Evolutionary conservation across 2,329 filamentous ascomycete genomes (phyloP).

Genomic region (Diplocarpon rosae): DNA sequence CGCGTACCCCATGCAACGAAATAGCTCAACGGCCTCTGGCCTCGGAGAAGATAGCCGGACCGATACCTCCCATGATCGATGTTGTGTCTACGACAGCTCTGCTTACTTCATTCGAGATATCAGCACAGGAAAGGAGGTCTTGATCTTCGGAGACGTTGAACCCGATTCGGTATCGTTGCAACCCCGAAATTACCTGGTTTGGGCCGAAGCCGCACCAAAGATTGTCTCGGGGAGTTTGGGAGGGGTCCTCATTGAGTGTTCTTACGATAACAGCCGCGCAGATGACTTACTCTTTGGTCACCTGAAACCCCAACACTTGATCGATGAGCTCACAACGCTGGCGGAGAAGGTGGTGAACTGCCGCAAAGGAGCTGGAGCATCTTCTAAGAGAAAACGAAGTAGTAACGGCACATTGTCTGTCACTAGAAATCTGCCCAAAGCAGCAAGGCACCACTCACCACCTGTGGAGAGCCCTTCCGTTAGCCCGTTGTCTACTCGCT

Average conservation of each 20-base stretch:
- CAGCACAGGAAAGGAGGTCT: conserved; percentile 59
- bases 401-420: conserved; percentile 19
- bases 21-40: neutral
- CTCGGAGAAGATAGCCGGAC: neutral
- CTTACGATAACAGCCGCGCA: conserved; percentile 70
- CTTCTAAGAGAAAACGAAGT: conserved; percentile 21
- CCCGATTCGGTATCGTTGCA: conserved; percentile 75
- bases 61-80: conserved; percentile 6
- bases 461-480: neutral
- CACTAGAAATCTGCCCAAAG: neutral
- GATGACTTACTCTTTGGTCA: conserved; percentile 80
- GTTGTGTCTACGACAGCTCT: conserved; percentile 75
- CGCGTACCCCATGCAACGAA: neutral
- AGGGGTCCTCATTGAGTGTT: conserved; percentile 92
- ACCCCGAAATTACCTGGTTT: conserved; percentile 72
- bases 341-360: conserved; percentile 35
- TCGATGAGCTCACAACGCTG: conserved; percentile 64
- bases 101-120: conserved; percentile 86
- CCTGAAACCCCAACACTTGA: conserved; percentile 70
- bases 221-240: conserved; percentile 60
- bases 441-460: neutral
- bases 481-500: neutral
- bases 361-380: neutral
- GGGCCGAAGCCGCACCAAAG: conserved; percentile 81
- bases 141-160: conserved; percentile 94